Evolutionary conservation across 1,284 basidiomycete species (phyloP), one percentile per base, ranked within the genome.

Genomic region (Dichomitus squalens): DNA sequence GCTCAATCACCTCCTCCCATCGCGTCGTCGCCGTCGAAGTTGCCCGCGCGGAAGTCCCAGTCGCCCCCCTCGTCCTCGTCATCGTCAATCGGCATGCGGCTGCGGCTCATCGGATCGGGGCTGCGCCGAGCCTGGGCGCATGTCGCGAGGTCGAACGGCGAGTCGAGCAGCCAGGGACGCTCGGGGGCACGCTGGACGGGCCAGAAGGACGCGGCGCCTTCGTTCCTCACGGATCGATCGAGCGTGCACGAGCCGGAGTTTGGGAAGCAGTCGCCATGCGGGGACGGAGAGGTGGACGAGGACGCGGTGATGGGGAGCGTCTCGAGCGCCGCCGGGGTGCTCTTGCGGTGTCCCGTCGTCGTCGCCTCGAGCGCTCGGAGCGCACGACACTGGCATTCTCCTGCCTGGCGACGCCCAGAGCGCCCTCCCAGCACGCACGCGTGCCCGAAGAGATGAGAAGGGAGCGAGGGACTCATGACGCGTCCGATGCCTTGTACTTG

Each of bases 91-190:
- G 52, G 36, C 39, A 48, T 36, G 49, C 57, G 29, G 44, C 44
- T 49, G 36, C 46, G 46, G 20, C 23, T 25, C 44, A 9, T 18
- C 29, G n/a, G 23, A 12, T 23, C 38, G 18, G 2, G 12, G 43
- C 21, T 36, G 7, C 4, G 41, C 27, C 58, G 61, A 18, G 56
- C 49, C 33, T 57, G 53, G 46, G 60, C 58, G 16, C 55, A 57
- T 48, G 59, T 66, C 7, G 52, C 38, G 34, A 60, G 63, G 41
- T 67, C 64, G 52, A 67, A 67, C 11, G 66, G 66, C 2, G 65
- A 66, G 16, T 60, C 62, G 36, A 66, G 65, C 6, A 72, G 63
- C 1, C 70, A 67, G 7, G 70, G 69, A 9, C 71, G 70, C 56
- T 73, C 72, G 12, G 63, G 59, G 34, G 68, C 65, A 46, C 68